These are phyloP conservation scores for Boletus barrowsii DNA, from an alignment of 768 basidiomycete genomes.

Conservation along the genomic window DNA sequence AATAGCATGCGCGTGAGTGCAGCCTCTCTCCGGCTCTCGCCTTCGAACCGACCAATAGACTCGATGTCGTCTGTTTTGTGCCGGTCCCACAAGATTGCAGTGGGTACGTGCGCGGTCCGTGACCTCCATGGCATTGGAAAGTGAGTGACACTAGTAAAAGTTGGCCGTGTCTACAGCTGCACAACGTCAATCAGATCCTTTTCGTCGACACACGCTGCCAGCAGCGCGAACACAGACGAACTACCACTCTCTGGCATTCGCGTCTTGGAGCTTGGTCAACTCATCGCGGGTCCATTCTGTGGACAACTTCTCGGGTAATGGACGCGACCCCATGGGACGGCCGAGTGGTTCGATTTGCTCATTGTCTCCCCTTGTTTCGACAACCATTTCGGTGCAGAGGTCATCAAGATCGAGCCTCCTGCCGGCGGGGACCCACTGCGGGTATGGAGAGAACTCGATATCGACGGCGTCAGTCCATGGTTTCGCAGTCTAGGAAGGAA, in stretches of 20 bases:
- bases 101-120: neutral
- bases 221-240: constrained; percentile 21
- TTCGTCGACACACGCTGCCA: constrained; percentile 9
- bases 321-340: neutral
- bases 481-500: constrained; percentile 69
- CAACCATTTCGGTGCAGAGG: constrained; percentile 70
- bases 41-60: neutral
- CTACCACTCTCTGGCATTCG: constrained; percentile 63
- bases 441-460: constrained; percentile 68
- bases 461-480: constrained; percentile 72
- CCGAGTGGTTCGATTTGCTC: neutral
- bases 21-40: no score
- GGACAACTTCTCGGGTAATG: constrained; percentile 67
- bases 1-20: neutral
- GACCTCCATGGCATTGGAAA: neutral
- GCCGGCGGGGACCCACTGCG: constrained; percentile 62
- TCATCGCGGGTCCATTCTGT: constrained; percentile 71
- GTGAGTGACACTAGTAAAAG: neutral
- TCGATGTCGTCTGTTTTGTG: neutral
- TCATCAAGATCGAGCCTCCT: constrained; percentile 71
- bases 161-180: neutral
- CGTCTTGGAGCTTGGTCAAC: constrained; percentile 66
- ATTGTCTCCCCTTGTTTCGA: neutral
- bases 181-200: constrained; percentile 6
- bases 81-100: neutral